Conservation (phyloP, 805 yeast species). For the Cyberlindnera mycetangii region DNA sequence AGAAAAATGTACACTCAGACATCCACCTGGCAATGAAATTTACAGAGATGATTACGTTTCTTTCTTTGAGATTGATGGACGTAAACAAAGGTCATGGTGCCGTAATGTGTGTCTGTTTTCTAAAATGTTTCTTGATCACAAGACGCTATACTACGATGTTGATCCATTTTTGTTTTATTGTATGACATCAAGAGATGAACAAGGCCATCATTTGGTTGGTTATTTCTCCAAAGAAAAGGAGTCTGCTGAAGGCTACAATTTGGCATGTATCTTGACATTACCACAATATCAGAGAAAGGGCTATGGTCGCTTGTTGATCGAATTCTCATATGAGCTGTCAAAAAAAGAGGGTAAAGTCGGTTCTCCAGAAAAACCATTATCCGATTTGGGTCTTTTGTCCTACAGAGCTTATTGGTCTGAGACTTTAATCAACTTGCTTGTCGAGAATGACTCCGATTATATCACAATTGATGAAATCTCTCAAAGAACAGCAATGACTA, state of each 20-base stretch:
- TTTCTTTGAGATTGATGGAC: conserved; percentile 96
- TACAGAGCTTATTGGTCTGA: conserved; percentile 98
- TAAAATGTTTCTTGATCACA: conserved; percentile 90
- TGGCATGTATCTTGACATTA: conserved; percentile 92
- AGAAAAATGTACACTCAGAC: conserved; percentile 80
- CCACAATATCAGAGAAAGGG: conserved; percentile 98
- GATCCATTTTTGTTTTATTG: conserved; percentile 96
- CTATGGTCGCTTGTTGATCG: conserved; percentile 86
- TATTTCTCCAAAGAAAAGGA: conserved; percentile 97
- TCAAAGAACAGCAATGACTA: conserved; percentile 86
- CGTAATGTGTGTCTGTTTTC: conserved; percentile 88
- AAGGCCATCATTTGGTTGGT: conserved; percentile 95
- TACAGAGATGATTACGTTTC: conserved; percentile 91
- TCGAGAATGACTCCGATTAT: conserved; percentile 49
- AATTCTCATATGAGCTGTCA: conserved; percentile 88
- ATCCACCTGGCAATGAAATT: conserved; percentile 98
- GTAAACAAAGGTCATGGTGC: conserved; percentile 96
- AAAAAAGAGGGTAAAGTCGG: conserved; percentile 88
- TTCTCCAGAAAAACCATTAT: conserved; percentile 95
- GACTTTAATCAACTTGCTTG: conserved; percentile 68
- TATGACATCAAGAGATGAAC: conserved; percentile 86
- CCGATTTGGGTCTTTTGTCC: conserved; percentile 89
- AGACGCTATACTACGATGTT: conserved; percentile 94
- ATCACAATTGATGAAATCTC: conserved; percentile 90
- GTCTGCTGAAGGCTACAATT: conserved; percentile 90